Conservation (phyloP, 1,139 yeast species). For the Scheffersomyces quercinus region DNA sequence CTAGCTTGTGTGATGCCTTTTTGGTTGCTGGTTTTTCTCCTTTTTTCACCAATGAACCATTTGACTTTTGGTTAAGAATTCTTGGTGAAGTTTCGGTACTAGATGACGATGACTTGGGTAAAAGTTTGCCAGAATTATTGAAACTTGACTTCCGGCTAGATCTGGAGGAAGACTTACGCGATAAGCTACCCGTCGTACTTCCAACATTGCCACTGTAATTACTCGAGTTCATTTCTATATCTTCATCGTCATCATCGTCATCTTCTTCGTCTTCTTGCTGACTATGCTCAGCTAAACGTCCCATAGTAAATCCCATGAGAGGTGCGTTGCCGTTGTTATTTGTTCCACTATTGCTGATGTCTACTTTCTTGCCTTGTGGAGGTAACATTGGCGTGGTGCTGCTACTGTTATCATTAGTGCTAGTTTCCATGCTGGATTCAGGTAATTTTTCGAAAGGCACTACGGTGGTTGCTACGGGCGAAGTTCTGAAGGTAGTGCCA, state of each 20-base stretch:
- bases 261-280: constrained; percentile 15
- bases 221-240: constrained; percentile 6
- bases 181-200: constrained; percentile 1
- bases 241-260: constrained; percentile 11
- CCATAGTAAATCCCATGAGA: constrained; percentile 53
- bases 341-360: constrained; percentile 16
- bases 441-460: constrained; percentile 36
- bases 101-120: constrained; percentile 16
- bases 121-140: constrained; percentile 6
- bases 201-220: not conserved
- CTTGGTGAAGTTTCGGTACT: constrained; percentile 18
- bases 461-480: constrained; percentile 20
- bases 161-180: constrained; percentile 3
- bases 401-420: constrained; percentile 9
- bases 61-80: constrained; percentile 11
- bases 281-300: constrained; percentile 42
- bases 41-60: constrained; percentile 1
- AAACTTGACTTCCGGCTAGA: constrained; percentile 8
- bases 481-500: constrained; percentile 1
- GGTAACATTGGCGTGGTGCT: constrained; percentile 40
- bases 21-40: constrained; percentile 41
- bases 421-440: constrained; percentile 29
- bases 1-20: constrained; percentile 84
- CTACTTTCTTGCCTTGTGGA: constrained; percentile 33
- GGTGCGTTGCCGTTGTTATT: constrained; percentile 15